Base-by-base conservation (phyloP, 2,329 filamentous ascomycete species). In the Botrytis pseudocinerea region DNA sequence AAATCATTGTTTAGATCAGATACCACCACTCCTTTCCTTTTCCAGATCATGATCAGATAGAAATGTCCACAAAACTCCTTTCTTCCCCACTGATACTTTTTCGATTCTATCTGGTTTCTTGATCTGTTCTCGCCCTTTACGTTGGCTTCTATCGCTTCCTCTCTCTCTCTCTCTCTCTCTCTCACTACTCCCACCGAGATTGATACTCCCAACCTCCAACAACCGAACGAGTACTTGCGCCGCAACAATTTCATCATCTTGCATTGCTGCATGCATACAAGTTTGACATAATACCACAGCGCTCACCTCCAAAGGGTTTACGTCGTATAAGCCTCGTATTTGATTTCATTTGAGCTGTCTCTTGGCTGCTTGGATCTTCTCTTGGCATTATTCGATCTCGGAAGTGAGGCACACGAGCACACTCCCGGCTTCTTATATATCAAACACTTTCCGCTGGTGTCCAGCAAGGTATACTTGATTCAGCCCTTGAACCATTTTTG, bases 371-470 rank as follows among this genome's bases (percentile, higher is more conserved):
- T 64, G 60, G 18, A 57, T 71, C 32, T 32, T 57, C 38, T 10
- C 59, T 70, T 70, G 69, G 60, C 69, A 71, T 54, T 64, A 25
- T 40, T 68, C 65, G 3, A 35, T 70, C 59, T 70, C 60, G 69
- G 69, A 64, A 70, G 69, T 70, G 35, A 63, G 40, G 60, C 60
- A 71, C 69, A 54, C 69, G 60, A 64, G 60, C 69, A 66, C 22
- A 42, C 38, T 69, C n/a, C 32, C 35, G 51, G 38, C 40, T 69
- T n/a, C 7, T 46, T 46, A 44, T 60, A 69, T 60, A 69, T 60
- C 46, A 25, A 68, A 5, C 35, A 14, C 12, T 22, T 38, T 38
- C 22, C 46, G 14, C 25, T 66, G 7, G 32, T 57, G 42, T 57
- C 65, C 48, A 57, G 48, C 46, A 54, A 54, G 64, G 46, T 54